A percentile compares a stretch with the other conserved stretches of the same genome.
phyloP scores from a whole-genome alignment of 75 land plant species.

The Cupressus sempervirens region DNA sequence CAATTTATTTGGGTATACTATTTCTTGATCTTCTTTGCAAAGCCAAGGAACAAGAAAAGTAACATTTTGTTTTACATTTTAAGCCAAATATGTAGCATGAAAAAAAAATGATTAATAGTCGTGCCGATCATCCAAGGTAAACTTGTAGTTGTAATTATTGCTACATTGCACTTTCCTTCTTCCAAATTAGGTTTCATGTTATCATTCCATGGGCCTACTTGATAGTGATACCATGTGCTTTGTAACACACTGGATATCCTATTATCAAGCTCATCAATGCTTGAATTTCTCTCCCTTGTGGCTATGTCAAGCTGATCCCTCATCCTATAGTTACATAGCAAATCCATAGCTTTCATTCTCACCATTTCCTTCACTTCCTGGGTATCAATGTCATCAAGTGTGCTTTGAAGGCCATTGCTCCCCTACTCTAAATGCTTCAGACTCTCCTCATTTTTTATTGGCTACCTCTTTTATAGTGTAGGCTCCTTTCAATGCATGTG shows the following conservation, averaged over 20 bases:
- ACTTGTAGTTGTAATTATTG: constrained; percentile 96
- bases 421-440: too few relatives aligned
- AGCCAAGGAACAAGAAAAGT: constrained; percentile 98
- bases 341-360: constrained; percentile 78
- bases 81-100: constrained; percentile 88
- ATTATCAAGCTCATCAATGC: constrained; percentile 71
- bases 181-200: constrained; percentile 27
- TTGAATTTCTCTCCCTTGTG: constrained; percentile 27
- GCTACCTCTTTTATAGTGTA: too few relatives aligned
- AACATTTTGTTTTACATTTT: constrained; percentile 76
- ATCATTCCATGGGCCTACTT: constrained; percentile 71
- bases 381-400: too few relatives aligned
- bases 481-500: too few relatives aligned
- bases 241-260: constrained; percentile 90
- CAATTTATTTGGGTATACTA: constrained; percentile 79
- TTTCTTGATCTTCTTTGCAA: constrained; percentile 78
- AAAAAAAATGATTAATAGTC: constrained; percentile 93
- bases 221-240: constrained; percentile 83
- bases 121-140: constrained; percentile 99
- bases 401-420: too few relatives aligned
- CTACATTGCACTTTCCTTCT: constrained; percentile 68
- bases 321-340: constrained; percentile 57
- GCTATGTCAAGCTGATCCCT: constrained; percentile 39
- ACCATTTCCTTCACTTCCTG: too few relatives aligned
- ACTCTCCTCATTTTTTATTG: too few relatives aligned